phyloP scores from a whole-genome alignment of 148 eudicot genomes.

The Amaranthus cruentus region DNA sequence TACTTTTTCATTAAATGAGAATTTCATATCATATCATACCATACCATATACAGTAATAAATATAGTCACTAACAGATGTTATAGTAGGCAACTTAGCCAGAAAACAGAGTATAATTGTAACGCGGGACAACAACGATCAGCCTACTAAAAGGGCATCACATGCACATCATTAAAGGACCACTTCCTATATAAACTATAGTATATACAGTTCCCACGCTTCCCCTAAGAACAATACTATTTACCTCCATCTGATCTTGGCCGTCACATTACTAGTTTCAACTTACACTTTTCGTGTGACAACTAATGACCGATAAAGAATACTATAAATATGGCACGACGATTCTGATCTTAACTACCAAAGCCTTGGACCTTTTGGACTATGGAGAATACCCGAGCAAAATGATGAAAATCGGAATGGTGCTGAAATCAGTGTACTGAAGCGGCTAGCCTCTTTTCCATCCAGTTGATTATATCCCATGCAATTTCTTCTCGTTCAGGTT shows the following conservation, averaged over 20 bases:
- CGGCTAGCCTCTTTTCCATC: conserved; percentile 50
- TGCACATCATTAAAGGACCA: conserved; percentile 6
- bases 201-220: conserved; percentile 19
- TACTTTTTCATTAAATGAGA: too few species aligned
- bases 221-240: neutral
- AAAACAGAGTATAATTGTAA: conserved; percentile 14
- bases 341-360: neutral
- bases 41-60: too few species aligned
- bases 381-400: neutral
- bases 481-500: conserved; percentile 90
- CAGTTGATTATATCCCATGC: conserved; percentile 80
- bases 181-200: conserved; percentile 11
- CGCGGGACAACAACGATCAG: neutral
- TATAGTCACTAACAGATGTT: neutral
- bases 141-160: conserved; percentile 17
- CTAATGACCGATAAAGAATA: neutral
- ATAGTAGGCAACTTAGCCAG: conserved; percentile 4
- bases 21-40: neutral
- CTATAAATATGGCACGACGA: conserved; percentile 3
- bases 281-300: neutral
- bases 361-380: neutral
- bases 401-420: neutral
- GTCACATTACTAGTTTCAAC: neutral
- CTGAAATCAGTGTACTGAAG: conserved; percentile 4
- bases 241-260: neutral